Percentiles rank a stretch among this genome's conserved stretches.
Evolutionary conservation across 805 yeast genomes (phyloP).

Genomic region (Priceomyces haplophilus): DNA sequence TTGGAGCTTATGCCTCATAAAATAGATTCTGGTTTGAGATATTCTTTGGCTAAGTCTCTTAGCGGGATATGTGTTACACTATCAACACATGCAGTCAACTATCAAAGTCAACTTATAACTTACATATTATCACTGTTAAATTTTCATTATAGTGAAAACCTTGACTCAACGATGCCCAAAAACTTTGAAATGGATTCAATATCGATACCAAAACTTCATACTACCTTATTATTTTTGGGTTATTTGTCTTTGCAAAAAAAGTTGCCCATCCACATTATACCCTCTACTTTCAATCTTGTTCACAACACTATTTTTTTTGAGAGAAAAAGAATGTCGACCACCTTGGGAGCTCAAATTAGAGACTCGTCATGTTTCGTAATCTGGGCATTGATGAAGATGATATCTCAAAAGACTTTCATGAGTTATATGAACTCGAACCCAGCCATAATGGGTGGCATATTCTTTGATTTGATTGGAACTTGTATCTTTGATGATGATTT

Average conservation of each 20-base stretch:
- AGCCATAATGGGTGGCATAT: slow-evolving; percentile 18
- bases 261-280: slow-evolving; percentile 21
- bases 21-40: slow-evolving; percentile 56
- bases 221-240: slow-evolving; percentile 56
- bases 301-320: slow-evolving; percentile 52
- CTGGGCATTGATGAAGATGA: slow-evolving; percentile 69
- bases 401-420: slow-evolving; percentile 15
- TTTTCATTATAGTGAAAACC: slow-evolving; percentile 6
- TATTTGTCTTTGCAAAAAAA: slow-evolving; percentile 28
- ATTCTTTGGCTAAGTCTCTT: slow-evolving; percentile 63
- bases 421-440: slow-evolving; percentile 1
- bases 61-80: slow-evolving; percentile 45
- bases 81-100: slow-evolving; percentile 30
- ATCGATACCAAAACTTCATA: slow-evolving; percentile 51
- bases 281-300: slow-evolving; percentile 35
- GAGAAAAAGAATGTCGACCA: slow-evolving; percentile 48
- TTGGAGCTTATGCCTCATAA: slow-evolving; percentile 29
- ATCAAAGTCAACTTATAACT: slow-evolving; percentile 41
- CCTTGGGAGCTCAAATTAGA: slow-evolving; percentile 66
- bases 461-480: slow-evolving; percentile 44
- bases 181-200: slow-evolving; percentile 14
- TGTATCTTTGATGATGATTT: slow-evolving; percentile 72
- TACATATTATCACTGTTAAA: slow-evolving; percentile 33
- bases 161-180: slow-evolving; percentile 4
- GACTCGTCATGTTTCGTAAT: slow-evolving; percentile 81